Evolutionary conservation across 768 basidiomycete genomes (phyloP).

Genomic region (Astraeus odoratus): DNA sequence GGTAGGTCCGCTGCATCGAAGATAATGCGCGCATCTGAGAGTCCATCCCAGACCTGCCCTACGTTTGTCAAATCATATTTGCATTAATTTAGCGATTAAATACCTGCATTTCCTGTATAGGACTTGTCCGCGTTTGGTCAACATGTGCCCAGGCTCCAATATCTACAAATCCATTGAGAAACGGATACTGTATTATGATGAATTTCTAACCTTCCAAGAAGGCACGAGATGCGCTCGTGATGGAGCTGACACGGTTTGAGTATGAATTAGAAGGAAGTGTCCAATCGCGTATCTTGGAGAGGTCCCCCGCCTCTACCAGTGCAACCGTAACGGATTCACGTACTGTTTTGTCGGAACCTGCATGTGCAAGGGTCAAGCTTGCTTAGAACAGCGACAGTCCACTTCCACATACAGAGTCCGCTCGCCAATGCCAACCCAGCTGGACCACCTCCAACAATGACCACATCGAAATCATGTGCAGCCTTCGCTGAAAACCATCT

Average conservation of each 20-base stretch:
- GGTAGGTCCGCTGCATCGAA: slow-evolving; percentile 52
- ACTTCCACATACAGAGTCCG: slow-evolving; percentile 66
- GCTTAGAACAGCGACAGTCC: neutral
- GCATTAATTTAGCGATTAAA: slow-evolving; percentile 7
- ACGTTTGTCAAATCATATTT: neutral
- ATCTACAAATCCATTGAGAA: slow-evolving; percentile 34
- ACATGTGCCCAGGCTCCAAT: slow-evolving; percentile 83
- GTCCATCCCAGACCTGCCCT: slow-evolving; percentile 83
- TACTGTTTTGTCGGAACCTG: slow-evolving; percentile 49
- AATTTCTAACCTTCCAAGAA: slow-evolving; percentile 55
- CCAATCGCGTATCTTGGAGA: slow-evolving; percentile 68
- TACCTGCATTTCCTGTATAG: slow-evolving; percentile 84
- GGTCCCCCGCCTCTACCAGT: slow-evolving; percentile 76
- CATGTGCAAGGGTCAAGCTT: neutral
- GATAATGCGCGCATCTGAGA: slow-evolving; percentile 71
- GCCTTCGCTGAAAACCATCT: slow-evolving; percentile 15
- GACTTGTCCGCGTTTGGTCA: slow-evolving; percentile 56
- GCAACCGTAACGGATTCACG: slow-evolving; percentile 54
- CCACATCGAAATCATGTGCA: slow-evolving; percentile 66
- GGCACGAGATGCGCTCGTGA: slow-evolving; percentile 64
- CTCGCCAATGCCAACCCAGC: slow-evolving; percentile 85
- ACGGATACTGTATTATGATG: neutral
- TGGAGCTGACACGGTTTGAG: slow-evolving; percentile 83
- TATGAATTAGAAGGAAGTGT: slow-evolving; percentile 42
- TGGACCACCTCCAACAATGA: slow-evolving; percentile 93